These are phyloP conservation scores for Tolypocladium nubicola DNA, from an alignment of 2,329 filamentous ascomycete species.

Conservation along the genomic window DNA sequence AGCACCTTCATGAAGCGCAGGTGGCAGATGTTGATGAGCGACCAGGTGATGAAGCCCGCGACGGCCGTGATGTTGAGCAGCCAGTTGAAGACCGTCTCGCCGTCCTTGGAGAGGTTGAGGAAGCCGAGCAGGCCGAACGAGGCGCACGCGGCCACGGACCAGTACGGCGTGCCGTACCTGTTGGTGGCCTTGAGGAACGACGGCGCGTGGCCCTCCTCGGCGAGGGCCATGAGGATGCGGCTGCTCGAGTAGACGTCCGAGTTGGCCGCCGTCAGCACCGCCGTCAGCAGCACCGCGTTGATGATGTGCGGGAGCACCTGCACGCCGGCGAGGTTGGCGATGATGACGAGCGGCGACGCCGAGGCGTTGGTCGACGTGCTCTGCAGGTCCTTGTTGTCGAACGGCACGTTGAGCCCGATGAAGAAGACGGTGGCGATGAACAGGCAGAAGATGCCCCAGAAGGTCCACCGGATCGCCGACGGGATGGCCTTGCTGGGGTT, in stretches of 20 bases:
- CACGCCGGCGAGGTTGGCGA: constrained; percentile 51
- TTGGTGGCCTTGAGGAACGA: constrained; percentile 48
- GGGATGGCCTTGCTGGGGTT: constrained; percentile 66
- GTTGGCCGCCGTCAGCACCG: constrained; percentile 69
- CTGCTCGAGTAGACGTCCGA: constrained; percentile 66
- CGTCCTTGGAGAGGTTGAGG: constrained; percentile 51
- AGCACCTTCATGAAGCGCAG: constrained; percentile 55
- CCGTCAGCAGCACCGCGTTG: constrained; percentile 68
- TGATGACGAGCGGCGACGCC: constrained; percentile 55
- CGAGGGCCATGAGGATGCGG: constrained; percentile 56
- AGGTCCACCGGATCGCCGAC: constrained; percentile 61
- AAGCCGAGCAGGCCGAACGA: constrained; percentile 55
- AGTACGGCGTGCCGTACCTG: constrained; percentile 50
- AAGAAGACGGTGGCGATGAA: constrained; percentile 59
- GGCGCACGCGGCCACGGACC: constrained; percentile 42
- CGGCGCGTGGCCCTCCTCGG: constrained; percentile 53
- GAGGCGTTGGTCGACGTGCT: constrained; percentile 45
- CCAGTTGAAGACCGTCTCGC: constrained; percentile 58
- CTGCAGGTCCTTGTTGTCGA: constrained; percentile 42
- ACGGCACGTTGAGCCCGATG: constrained; percentile 61
- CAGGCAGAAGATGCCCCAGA: constrained; percentile 62
- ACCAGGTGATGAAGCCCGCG: constrained; percentile 61
- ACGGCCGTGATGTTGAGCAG: constrained; percentile 60
- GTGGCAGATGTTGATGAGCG: constrained; percentile 53
- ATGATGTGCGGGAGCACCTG: constrained; percentile 56